Evolutionary conservation across 2,329 filamentous ascomycete genomes (phyloP).

Genomic region (Bimuria novae-zelandiae): DNA sequence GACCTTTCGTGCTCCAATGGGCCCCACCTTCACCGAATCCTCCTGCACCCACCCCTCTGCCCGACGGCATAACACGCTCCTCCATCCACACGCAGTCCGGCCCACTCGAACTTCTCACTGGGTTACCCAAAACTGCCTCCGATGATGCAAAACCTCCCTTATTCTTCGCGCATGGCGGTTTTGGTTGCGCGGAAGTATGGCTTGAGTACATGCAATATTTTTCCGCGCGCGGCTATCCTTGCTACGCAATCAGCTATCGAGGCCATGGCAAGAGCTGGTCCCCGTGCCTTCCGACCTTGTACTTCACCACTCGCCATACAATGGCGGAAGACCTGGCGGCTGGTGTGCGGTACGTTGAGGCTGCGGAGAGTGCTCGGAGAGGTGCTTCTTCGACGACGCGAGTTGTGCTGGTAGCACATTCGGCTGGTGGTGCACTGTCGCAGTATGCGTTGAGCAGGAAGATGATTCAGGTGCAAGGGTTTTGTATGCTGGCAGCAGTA

Average conservation of each 20-base stretch:
- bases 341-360: conserved; percentile 40
- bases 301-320: conserved; percentile 49
- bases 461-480: conserved; percentile 48
- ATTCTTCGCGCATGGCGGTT: conserved; percentile 61
- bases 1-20: conserved; percentile 38
- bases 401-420: conserved; percentile 57
- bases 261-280: conserved; percentile 60
- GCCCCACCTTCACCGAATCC: conserved; percentile 29
- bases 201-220: conserved; percentile 58
- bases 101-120: conserved; percentile 56
- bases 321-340: conserved; percentile 54
- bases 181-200: conserved; percentile 60
- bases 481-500: conserved; percentile 55
- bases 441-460: conserved; percentile 55
- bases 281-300: conserved; percentile 56
- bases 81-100: conserved; percentile 54
- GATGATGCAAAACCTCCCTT: conserved; percentile 42
- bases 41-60: conserved; percentile 39
- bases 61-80: conserved; percentile 49
- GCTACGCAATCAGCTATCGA: conserved; percentile 59
- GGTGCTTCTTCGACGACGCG: conserved; percentile 26
- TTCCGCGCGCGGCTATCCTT: conserved; percentile 50
- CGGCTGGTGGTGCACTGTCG: conserved; percentile 56
- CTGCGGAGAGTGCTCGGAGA: conserved; percentile 38
- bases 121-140: conserved; percentile 31